Evolutionary conservation across 441 rosid genomes (phyloP), one percentile per base, ranked within the genome.

Genomic region (Populus hybrid): DNA sequence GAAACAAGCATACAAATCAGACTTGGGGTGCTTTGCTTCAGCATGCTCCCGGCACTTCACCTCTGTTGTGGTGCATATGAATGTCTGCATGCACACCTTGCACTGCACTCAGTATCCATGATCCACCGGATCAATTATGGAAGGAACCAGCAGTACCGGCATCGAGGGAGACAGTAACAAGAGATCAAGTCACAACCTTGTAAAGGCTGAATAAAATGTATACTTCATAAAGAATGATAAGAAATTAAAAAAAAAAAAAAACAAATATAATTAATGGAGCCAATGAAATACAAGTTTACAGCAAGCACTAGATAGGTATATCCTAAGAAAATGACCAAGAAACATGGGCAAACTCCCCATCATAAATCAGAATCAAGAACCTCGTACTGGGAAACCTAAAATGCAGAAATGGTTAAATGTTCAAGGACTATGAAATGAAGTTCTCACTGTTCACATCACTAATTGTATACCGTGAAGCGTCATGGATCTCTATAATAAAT

Each of bases 1-100:
- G 76, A 88, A 88, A 67, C 89, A 88, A 0, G 84, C n/a, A 35
- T 21, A n/a, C 31, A 86, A 18, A 74, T 88, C 88, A 64, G 88
- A 75, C 38, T 86, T 88, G 2, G 91, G 88, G 76, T 86, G 89
- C 73, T 82, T 86, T 69, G 89, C 87, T 72, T 86, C 91, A 1
- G 88, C 91, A 64, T 88, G 89, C 36, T 88, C 89, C 80, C 80
- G 81, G 78, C 91, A 86, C 64, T 88, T 86, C 82, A 86, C 89
- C 77, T 86, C 88, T 53, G 88, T 74, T 3, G 91, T 86, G 69
- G 91, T 88, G 77, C 91, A 84, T n/a, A 84, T 86, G 80, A 88
- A 86, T 42, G 91, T 82, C 84, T 86, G 88, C 89, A 88, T 87
- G 80, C 88, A 88, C 36, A 86, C 86, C 82, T 86, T 86, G 85